Conservation (phyloP, 2,329 filamentous ascomycete genomes). For the Monilinia aucupariae region DNA sequence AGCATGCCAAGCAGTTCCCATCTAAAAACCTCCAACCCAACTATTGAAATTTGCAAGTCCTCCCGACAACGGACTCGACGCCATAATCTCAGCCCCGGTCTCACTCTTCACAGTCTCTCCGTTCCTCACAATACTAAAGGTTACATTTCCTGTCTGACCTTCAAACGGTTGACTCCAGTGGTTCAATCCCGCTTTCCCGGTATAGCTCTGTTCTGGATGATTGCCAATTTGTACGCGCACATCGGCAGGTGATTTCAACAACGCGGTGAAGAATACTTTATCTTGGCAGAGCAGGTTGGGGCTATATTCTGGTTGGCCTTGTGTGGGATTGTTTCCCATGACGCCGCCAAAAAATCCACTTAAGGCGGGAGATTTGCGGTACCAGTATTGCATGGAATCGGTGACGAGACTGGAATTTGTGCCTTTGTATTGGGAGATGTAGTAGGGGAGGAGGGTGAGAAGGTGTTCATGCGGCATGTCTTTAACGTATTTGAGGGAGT, state of each 20-base stretch:
- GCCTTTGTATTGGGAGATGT: constrained; percentile 46
- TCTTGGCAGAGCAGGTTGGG: constrained; percentile 35
- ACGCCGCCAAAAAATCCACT: constrained; percentile 36
- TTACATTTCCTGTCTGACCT: constrained; percentile 34
- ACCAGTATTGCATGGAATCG: constrained; percentile 41
- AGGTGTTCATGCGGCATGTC: constrained; percentile 47
- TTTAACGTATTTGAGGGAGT: constrained; percentile 44
- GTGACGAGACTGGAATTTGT: constrained; percentile 31
- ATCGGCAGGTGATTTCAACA: constrained; percentile 31
- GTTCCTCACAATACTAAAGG: constrained; percentile 30
- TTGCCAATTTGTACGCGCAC: constrained; percentile 35
- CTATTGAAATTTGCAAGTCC: constrained; percentile 31
- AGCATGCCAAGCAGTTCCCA: neutral
- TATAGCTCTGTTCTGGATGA: constrained; percentile 19
- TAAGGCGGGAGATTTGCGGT: constrained; percentile 36
- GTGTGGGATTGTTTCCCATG: constrained; percentile 31
- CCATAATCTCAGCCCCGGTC: constrained; percentile 29
- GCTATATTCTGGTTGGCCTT: constrained; percentile 22
- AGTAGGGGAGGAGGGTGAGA: constrained; percentile 45
- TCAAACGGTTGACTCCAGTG: constrained; percentile 32
- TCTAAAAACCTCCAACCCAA: constrained; percentile 30
- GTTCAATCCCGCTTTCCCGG: constrained; percentile 26
- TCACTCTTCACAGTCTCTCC: constrained; percentile 25
- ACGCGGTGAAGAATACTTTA: constrained; percentile 30
- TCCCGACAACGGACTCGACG: constrained; percentile 19